Base-by-base conservation (phyloP, 2,329 filamentous ascomycete genomes). In the Penicillium digitatum region DNA sequence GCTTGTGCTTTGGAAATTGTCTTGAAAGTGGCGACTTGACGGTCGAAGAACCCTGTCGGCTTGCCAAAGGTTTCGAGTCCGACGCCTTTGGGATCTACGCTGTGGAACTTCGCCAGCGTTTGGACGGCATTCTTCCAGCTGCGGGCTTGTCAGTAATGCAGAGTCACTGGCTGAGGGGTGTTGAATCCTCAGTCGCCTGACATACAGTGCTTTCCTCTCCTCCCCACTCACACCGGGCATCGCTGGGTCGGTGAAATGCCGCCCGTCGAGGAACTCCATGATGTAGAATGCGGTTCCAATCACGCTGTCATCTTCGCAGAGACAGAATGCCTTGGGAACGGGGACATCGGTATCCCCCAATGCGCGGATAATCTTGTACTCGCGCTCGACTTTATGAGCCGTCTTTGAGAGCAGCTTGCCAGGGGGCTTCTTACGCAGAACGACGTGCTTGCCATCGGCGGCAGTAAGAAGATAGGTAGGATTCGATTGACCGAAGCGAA, bases 401-500 rank as follows among this genome's bases (percentile, higher is more conserved):
- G 93, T 93, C 77, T 91, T 90, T 66, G 90, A 96, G 47, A 97
- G 82, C 37, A 99, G 86, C 76, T 87, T 86, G 61, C 94, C 94
- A n/a, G 94, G 93, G 0, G 94, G 94, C 78, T 97, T 97, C 82
- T 99, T 97, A 72, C 94, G 90, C 79, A 97, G 83, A 32, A 99
- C 94, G 76, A 87, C 96, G 69, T 86, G 85, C 63, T 79, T 74
- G 48, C 86, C 84, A 69, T 85, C 80, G 62, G 84, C 80, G 49
- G 86, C 86, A 16, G 86, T 95, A 68, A 97, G 81, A 68, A 93
- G 90, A 77, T 97, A 99, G 2, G 94, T 99, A 42, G 94, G 94
- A 72, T 97, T 99, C 55, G 90, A 96, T 77, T 97, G 94, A 57
- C 94, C 94, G 72, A 95, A 97, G 66, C 92, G 90, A 72, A 97